Evolutionary conservation across 2,329 filamentous ascomycete genomes (phyloP).

Genomic region (Xylaria sp.): DNA sequence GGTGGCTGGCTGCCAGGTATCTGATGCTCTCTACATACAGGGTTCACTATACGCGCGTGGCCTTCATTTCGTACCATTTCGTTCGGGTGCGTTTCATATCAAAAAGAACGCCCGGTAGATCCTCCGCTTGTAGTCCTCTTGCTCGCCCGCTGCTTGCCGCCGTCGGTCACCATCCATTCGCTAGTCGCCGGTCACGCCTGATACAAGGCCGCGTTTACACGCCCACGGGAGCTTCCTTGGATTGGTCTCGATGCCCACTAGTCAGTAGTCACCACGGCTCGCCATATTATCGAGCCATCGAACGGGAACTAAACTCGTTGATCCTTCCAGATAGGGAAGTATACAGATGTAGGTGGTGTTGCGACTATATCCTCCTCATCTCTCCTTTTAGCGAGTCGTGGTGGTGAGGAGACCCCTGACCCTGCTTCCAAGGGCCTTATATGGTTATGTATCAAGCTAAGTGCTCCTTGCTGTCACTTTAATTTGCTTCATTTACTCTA

Average conservation of each 20-base stretch:
- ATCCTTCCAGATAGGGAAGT: conserved; percentile 25
- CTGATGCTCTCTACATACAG: neutral
- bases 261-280: conserved; percentile 13
- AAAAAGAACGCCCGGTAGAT: neutral
- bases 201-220: conserved; percentile 14
- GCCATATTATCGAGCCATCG: conserved; percentile 18
- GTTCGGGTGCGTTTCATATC: conserved; percentile 16
- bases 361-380: conserved; percentile 3
- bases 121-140: neutral
- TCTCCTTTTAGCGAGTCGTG: conserved; percentile 15
- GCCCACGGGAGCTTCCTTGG: conserved; percentile 3
- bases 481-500: conserved; percentile 25
- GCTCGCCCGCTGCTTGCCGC: conserved; percentile 17
- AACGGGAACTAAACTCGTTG: conserved; percentile 31
- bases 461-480: conserved; percentile 9
- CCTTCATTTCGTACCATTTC: neutral
- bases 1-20: neutral
- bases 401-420: conserved; percentile 24
- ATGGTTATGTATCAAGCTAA: conserved; percentile 18
- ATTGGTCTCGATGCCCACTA: conserved; percentile 31
- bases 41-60: conserved; percentile 1
- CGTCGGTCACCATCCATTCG: neutral
- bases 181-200: conserved; percentile 9
- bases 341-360: conserved; percentile 10
- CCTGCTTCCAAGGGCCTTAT: conserved; percentile 18